Evolutionary conservation across 805 yeast species (phyloP), one percentile per base, ranked within the genome.

Genomic region (Candida golubevii): DNA sequence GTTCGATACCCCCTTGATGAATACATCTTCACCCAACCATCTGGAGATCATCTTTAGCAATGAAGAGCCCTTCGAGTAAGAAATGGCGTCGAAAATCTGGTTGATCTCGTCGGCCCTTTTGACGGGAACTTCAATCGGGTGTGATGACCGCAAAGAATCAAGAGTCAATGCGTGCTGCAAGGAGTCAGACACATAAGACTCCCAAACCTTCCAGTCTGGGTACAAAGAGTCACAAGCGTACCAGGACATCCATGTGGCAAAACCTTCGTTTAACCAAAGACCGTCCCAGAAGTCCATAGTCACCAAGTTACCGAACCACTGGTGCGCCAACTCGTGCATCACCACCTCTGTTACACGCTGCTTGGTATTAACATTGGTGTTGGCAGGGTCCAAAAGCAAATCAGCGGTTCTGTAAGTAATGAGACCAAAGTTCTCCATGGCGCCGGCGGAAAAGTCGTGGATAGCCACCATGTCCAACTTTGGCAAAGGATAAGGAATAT

Each of bases 231-330:
- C 82, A 63, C 88, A 82, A 8, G 90, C 84, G 60, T 79, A 83
- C 89, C 91, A 86, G 5, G 91, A 85, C 84, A 84, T 85, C 88
- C 91, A 86, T 42, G 95, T 86, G 39, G 95, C 95, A 56, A 86
- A 87, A 37, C 93, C 91, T 69, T 86, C 95, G 61, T 86, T 86
- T 56, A 86, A 76, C 91, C 93, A 86, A 58, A 86, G 75, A 53
- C 88, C 91, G 65, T 85, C 88, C 95, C 95, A 86, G 83, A 88
- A 86, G 59, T 85, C 90, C 95, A 86, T 86, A 43, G 95, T 86
- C 48, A 86, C 95, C 66, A 86, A 74, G 65, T 86, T 83, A 61
- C 95, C 95, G 58, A 86, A 86, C 95, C 95, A 86, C 71, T 86
- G 95, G 65, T 86, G 95, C 39, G 95, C 93, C 69, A 86, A 75